Percentiles rank a stretch among this genome's conserved stretches.
phyloP scores from a whole-genome alignment of 768 basidiomycete species.

The Kondoa malvinella region DNA sequence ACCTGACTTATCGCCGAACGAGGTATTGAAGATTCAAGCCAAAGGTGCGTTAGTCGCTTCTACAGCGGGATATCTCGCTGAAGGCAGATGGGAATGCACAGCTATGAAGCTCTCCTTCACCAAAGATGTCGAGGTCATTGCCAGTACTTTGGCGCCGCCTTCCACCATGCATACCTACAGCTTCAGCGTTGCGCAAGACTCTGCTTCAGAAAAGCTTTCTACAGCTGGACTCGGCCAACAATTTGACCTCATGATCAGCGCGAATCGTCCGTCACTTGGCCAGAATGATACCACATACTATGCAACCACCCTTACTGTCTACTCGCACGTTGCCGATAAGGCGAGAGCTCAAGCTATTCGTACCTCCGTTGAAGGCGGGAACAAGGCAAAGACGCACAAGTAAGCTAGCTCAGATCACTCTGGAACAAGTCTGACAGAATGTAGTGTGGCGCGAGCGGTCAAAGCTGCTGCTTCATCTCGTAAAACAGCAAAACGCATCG shows the following conservation, averaged over 20 bases:
- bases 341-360: conserved; percentile 71
- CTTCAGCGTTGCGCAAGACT: conserved; percentile 62
- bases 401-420: not conserved
- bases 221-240: not conserved
- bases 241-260: not conserved
- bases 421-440: not conserved
- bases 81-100: conserved; percentile 13
- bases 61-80: conserved; percentile 7
- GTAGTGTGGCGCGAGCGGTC: conserved; percentile 15
- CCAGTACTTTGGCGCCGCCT: conserved; percentile 82
- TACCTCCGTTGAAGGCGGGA: conserved; percentile 46
- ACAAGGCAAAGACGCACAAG: not conserved
- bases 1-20: conserved; percentile 53
- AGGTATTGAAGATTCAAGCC: conserved; percentile 75
- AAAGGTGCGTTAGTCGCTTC: conserved; percentile 43
- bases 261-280: not conserved
- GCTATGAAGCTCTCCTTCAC: conserved; percentile 60
- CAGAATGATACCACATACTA: conserved; percentile 47
- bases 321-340: conserved; percentile 74
- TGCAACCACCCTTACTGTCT: conserved; percentile 82
- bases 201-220: conserved; percentile 31
- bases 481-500: conserved; percentile 37
- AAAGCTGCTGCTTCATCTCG: conserved; percentile 20
- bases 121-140: conserved; percentile 82
- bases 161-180: conserved; percentile 84